These are phyloP conservation scores for Stemphylium beticola DNA, from an alignment of 2,329 filamentous ascomycete species.

Conservation along the genomic window DNA sequence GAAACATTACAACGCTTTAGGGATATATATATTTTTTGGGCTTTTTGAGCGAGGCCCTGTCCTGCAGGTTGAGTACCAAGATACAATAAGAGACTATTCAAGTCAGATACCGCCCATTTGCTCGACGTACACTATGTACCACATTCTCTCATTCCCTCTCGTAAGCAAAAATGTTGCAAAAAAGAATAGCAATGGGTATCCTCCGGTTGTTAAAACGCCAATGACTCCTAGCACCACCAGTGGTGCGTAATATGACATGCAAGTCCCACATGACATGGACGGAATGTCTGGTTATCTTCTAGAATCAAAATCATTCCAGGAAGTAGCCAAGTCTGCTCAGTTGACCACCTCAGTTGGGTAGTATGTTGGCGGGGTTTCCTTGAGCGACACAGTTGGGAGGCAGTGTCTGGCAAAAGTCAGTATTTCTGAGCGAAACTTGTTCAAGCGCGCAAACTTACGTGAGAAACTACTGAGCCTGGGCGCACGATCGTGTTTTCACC, in stretches of 20 bases:
- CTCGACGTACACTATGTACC: slow-evolving; percentile 4
- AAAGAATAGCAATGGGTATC: slow-evolving; percentile 24
- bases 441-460: slow-evolving; percentile 49
- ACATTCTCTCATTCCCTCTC: neutral
- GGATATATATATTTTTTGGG: neutral
- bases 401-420: slow-evolving; percentile 51
- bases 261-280: slow-evolving; percentile 3
- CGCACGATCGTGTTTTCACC: slow-evolving; percentile 61
- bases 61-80: slow-evolving; percentile 16
- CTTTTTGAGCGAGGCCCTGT: slow-evolving; percentile 9
- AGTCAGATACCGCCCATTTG: slow-evolving; percentile 18
- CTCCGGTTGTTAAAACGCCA: slow-evolving; percentile 19
- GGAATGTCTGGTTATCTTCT: neutral
- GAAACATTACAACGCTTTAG: neutral
- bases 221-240: slow-evolving; percentile 17
- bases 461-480: slow-evolving; percentile 62
- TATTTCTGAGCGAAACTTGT: neutral
- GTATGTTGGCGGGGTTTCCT: slow-evolving; percentile 53
- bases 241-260: slow-evolving; percentile 14
- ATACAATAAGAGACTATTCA: slow-evolving; percentile 10
- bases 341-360: slow-evolving; percentile 28
- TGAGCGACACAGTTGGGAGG: slow-evolving; percentile 54
- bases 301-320: neutral
- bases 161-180: slow-evolving; percentile 1
- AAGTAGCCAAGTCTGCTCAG: slow-evolving; percentile 6